Conservation (phyloP, 2,329 filamentous ascomycete genomes). For the Dactylellina cionopaga region DNA sequence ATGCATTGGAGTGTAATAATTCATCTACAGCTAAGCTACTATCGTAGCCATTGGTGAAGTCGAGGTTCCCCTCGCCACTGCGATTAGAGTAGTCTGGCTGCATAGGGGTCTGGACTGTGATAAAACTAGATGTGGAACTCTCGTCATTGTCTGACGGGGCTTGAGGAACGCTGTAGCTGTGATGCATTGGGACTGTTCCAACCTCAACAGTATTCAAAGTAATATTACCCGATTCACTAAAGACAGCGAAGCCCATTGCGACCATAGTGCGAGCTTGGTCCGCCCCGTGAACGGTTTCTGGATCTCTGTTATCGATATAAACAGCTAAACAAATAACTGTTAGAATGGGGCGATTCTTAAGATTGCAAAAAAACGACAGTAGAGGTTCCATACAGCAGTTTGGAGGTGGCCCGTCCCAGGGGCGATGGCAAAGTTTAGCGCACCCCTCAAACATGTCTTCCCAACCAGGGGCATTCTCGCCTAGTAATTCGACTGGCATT, state of each 20-base stretch:
- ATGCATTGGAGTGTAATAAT: no score
- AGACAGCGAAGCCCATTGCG: background rate
- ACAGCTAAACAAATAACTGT: background rate
- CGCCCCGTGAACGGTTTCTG: background rate
- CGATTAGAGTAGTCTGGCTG: no score
- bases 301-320: background rate
- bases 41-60: no score
- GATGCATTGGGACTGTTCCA: background rate
- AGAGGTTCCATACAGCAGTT: background rate
- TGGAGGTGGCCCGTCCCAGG: background rate
- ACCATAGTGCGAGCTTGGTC: background rate
- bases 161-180: background rate
- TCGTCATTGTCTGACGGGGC: no score
- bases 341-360: background rate
- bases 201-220: background rate
- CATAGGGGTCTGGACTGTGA: no score
- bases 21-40: no score
- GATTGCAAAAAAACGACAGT: background rate
- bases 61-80: no score
- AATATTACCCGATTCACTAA: background rate
- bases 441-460: background rate
- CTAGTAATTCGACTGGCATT: background rate
- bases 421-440: background rate
- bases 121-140: no score
- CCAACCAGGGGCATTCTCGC: background rate